These are phyloP conservation scores for Sisymbrium altissimum DNA, from an alignment of 345 rosid genomes.

Conservation along the genomic window DNA sequence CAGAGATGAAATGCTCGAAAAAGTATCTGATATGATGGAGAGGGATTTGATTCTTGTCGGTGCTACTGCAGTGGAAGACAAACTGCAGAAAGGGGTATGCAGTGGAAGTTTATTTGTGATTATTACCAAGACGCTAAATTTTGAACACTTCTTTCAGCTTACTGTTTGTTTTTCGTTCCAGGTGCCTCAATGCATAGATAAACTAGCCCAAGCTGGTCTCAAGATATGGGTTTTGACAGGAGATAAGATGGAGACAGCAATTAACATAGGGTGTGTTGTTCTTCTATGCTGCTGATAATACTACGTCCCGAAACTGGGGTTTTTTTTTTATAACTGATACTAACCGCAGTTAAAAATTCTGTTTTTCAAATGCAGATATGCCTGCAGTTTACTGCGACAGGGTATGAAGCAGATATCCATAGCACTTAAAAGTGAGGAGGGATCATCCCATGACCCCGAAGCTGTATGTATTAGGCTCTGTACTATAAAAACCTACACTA, in stretches of 20 bases:
- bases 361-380: slow-evolving; percentile 48
- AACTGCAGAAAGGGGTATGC: slow-evolving; percentile 71
- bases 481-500: slow-evolving; percentile 5
- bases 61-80: slow-evolving; percentile 74
- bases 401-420: slow-evolving; percentile 59
- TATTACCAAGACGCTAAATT: background rate
- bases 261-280: slow-evolving; percentile 58
- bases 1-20: slow-evolving; percentile 62
- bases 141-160: background rate
- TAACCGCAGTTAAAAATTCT: slow-evolving; percentile 20
- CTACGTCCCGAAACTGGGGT: background rate
- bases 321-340: background rate
- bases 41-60: slow-evolving; percentile 63
- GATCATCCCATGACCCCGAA: slow-evolving; percentile 20
- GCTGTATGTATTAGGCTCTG: slow-evolving; percentile 30
- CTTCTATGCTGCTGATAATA: slow-evolving; percentile 2
- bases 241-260: slow-evolving; percentile 83
- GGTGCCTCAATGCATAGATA: slow-evolving; percentile 87
- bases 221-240: slow-evolving; percentile 87
- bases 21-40: slow-evolving; percentile 62
- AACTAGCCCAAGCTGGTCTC: slow-evolving; percentile 78
- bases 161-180: slow-evolving; percentile 13
- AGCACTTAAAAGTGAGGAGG: slow-evolving; percentile 19
- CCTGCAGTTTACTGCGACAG: slow-evolving; percentile 75
- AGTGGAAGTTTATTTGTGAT: background rate